These are phyloP conservation scores for Lactifluus echinatus DNA, from an alignment of 768 basidiomycete genomes.

Conservation along the genomic window DNA sequence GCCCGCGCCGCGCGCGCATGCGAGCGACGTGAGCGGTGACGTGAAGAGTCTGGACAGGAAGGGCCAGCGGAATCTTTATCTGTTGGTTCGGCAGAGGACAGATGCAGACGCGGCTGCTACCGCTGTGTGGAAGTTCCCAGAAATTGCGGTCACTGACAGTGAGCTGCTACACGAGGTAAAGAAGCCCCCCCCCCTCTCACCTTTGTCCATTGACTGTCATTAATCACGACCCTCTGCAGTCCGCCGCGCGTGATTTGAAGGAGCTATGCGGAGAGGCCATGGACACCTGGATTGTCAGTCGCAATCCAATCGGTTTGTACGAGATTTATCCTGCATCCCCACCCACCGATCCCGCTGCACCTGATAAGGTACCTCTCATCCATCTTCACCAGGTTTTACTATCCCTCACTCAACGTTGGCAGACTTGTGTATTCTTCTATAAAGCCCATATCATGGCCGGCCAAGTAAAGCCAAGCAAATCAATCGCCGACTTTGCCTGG, in stretches of 20 bases:
- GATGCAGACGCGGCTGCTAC: conserved; percentile 31
- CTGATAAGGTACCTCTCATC: conserved; percentile 16
- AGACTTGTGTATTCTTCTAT: conserved; percentile 83
- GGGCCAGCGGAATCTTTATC: conserved; percentile 81
- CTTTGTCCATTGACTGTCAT: background rate
- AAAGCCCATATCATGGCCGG: conserved; percentile 92
- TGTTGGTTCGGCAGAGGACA: conserved; percentile 52
- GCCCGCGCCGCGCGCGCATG: conserved; percentile 50
- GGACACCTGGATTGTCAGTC: conserved; percentile 92
- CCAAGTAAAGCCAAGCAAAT: conserved; percentile 54
- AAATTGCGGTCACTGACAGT: conserved; percentile 48
- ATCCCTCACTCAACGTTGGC: background rate
- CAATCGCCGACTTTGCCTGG: conserved; percentile 80
- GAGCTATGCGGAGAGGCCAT: conserved; percentile 71
- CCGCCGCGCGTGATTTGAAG: conserved; percentile 62
- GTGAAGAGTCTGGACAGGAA: conserved; percentile 70
- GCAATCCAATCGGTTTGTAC: conserved; percentile 77
- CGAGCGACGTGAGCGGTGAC: conserved; percentile 53
- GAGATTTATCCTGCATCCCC: conserved; percentile 33
- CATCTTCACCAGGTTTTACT: background rate
- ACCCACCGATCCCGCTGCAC: conserved; percentile 19
- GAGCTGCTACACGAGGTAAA: conserved; percentile 73
- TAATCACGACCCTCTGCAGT: conserved; percentile 34
- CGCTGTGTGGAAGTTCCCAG: conserved; percentile 74
- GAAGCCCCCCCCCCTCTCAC: background rate